phyloP scores from a whole-genome alignment of 768 basidiomycete species.

The Pleurotus djamor region DNA sequence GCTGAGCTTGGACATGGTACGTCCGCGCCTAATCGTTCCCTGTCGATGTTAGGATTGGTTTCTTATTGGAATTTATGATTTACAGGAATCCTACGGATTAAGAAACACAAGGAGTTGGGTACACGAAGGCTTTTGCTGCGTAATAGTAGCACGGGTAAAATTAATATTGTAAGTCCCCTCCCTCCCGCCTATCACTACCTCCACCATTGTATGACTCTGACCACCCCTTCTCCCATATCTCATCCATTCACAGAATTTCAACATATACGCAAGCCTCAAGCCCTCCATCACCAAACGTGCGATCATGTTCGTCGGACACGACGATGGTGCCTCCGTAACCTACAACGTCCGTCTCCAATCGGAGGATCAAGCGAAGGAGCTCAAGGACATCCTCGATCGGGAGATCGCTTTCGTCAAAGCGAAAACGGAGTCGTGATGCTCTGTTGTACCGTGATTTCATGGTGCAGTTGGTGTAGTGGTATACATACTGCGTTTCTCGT shows the following conservation, averaged over 20 bases:
- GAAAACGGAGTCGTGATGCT: conserved; percentile 21
- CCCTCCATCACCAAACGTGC: conserved; percentile 49
- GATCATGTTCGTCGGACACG: conserved; percentile 71
- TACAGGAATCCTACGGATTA: conserved; percentile 65
- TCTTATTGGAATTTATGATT: neutral
- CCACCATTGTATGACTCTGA: too few relatives aligned
- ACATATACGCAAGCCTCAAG: conserved; percentile 56
- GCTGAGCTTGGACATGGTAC: conserved; percentile 65
- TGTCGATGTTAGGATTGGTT: neutral
- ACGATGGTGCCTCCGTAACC: conserved; percentile 52
- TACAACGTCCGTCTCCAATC: conserved; percentile 63
- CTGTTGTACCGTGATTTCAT: neutral
- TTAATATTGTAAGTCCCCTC: conserved; percentile 57
- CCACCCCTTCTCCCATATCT: neutral
- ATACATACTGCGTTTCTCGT: too few relatives aligned
- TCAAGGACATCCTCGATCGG: conserved; percentile 59
- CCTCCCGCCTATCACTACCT: too few relatives aligned
- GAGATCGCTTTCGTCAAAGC: conserved; percentile 54
- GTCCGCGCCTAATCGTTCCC: conserved; percentile 20
- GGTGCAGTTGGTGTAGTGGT: neutral
- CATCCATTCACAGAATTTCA: conserved; percentile 61
- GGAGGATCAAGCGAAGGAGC: conserved; percentile 51
- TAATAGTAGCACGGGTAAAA: conserved; percentile 73
- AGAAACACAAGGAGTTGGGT: conserved; percentile 66
- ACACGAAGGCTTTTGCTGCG: conserved; percentile 64